These are phyloP conservation scores for Ustilago lituana DNA, from an alignment of 1,284 basidiomycete species.

Conservation along the genomic window DNA sequence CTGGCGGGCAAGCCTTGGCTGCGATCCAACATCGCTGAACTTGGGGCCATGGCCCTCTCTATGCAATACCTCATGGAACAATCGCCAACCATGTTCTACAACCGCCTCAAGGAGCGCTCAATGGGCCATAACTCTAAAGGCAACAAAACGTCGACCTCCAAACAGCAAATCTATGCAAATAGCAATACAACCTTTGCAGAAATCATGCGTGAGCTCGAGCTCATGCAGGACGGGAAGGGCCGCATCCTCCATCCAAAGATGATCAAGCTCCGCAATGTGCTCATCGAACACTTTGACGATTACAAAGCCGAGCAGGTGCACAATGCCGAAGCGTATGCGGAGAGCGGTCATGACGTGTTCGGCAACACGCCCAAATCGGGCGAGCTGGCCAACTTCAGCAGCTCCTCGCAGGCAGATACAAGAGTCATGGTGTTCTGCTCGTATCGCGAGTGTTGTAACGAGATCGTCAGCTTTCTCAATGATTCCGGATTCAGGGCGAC, in stretches of 20 bases:
- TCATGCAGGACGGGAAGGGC: slow-evolving; percentile 68
- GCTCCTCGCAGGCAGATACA: slow-evolving; percentile 69
- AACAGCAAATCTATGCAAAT: slow-evolving; percentile 67
- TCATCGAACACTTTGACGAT: slow-evolving; percentile 56
- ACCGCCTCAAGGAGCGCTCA: slow-evolving; percentile 67
- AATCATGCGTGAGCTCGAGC: slow-evolving; percentile 75
- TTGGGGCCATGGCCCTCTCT: slow-evolving; percentile 55
- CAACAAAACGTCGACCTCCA: slow-evolving; percentile 64
- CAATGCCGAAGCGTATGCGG: slow-evolving; percentile 73
- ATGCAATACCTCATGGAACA: slow-evolving; percentile 74
- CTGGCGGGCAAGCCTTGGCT: slow-evolving; percentile 37
- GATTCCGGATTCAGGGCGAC: slow-evolving; percentile 72
- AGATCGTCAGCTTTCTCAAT: slow-evolving; percentile 77
- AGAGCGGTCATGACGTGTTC: slow-evolving; percentile 58
- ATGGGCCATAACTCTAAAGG: slow-evolving; percentile 62
- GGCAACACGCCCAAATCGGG: slow-evolving; percentile 49
- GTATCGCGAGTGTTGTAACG: slow-evolving; percentile 86
- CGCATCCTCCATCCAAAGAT: slow-evolving; percentile 89
- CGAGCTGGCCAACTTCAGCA: slow-evolving; percentile 18
- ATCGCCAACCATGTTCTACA: slow-evolving; percentile 70
- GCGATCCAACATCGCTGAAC: slow-evolving; percentile 39
- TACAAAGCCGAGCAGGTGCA: slow-evolving; percentile 71
- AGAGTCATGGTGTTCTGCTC: slow-evolving; percentile 96
- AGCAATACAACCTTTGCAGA: slow-evolving; percentile 74
- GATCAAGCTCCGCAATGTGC: slow-evolving; percentile 73